Percentiles rank a stretch among this genome's conserved stretches.
phyloP scores from a whole-genome alignment of 441 rosid genomes.

The Gossypium armourianum region DNA sequence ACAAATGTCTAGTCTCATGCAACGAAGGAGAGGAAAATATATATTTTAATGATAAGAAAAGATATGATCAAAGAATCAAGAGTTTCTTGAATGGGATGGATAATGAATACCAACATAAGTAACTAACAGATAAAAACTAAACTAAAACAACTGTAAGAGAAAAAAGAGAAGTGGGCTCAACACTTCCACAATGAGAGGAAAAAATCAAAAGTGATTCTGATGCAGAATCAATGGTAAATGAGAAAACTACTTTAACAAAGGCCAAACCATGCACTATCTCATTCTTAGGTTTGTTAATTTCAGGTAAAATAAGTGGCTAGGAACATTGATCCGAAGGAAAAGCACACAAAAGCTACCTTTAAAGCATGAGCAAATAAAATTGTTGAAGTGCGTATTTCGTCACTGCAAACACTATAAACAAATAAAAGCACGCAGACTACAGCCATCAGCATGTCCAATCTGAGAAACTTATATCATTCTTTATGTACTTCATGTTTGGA shows the following conservation, averaged over 20 bases:
- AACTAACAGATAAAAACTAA: background rate
- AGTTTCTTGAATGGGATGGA: background rate
- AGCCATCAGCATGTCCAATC: background rate
- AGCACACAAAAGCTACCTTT: background rate
- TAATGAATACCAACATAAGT: background rate
- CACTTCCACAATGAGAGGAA: background rate
- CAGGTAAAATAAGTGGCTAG: background rate
- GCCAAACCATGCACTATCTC: background rate
- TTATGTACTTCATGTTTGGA: background rate
- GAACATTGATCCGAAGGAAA: background rate
- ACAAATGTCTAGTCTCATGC: background rate
- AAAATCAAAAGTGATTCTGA: background rate
- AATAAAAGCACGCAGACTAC: background rate
- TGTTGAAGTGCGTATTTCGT: background rate
- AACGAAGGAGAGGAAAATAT: background rate
- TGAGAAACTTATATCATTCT: background rate
- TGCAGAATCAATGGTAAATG: background rate
- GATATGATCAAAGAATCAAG: background rate
- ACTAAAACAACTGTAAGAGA: background rate
- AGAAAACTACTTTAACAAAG: background rate
- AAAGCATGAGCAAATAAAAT: conserved; percentile 7
- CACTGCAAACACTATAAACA: conserved; percentile 4
- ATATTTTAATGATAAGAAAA: background rate
- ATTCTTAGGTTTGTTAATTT: conserved; percentile 9
- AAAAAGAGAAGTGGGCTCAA: background rate